A percentile compares a stretch with the other conserved stretches of the same genome.
These are phyloP conservation scores for Neonectria neomacrospora DNA, from an alignment of 2,329 filamentous ascomycete genomes.

Conservation along the genomic window DNA sequence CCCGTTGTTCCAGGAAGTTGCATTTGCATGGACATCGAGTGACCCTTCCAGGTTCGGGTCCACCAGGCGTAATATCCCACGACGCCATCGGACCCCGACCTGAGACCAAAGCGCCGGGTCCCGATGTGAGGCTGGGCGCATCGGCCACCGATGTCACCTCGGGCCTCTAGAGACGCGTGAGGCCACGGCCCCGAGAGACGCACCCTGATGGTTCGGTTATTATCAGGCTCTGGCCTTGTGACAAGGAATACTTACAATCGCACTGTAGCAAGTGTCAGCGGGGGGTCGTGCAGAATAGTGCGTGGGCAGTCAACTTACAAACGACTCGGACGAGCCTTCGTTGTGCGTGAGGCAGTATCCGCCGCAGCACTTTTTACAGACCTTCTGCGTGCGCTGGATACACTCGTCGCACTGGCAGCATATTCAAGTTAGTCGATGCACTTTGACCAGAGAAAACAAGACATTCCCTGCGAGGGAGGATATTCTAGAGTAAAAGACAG, in stretches of 20 bases:
- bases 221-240: constrained; percentile 6
- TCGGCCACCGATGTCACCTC: constrained; percentile 6
- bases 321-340: constrained; percentile 77
- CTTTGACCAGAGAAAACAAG: background rate
- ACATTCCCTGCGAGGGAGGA: background rate
- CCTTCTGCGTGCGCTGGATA: constrained; percentile 75
- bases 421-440: constrained; percentile 26
- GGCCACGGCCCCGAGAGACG: constrained; percentile 49
- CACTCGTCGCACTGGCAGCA: constrained; percentile 75
- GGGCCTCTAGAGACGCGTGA: constrained; percentile 42
- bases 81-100: background rate
- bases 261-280: constrained; percentile 54
- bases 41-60: constrained; percentile 19
- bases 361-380: constrained; percentile 77
- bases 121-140: background rate
- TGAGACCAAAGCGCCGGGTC: constrained; percentile 6
- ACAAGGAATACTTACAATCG: constrained; percentile 54
- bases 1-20: constrained; percentile 28
- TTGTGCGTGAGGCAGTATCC: constrained; percentile 89
- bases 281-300: background rate
- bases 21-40: constrained; percentile 8
- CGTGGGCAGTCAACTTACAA: constrained; percentile 55
- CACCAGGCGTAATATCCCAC: constrained; percentile 4
- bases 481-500: constrained; percentile 12
- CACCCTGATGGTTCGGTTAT: constrained; percentile 45